A percentile compares a stretch with the other conserved stretches of the same genome.
Evolutionary conservation across 352 stramenopile species (phyloP).

Genomic region (Peronospora destructor): DNA sequence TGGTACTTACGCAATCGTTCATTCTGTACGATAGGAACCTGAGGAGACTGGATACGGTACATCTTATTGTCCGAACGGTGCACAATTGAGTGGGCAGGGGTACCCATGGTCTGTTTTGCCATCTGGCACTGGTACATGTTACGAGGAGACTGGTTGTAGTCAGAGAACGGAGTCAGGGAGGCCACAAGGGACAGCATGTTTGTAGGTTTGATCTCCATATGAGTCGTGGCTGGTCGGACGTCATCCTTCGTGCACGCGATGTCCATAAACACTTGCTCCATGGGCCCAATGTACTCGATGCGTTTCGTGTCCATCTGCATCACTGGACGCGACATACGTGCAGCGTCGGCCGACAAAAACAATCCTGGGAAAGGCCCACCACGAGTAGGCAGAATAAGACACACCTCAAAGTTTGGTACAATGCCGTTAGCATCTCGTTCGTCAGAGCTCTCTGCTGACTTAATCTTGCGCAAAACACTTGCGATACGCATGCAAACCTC

Average conservation of each 20-base stretch:
- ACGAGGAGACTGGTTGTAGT: constrained; percentile 99
- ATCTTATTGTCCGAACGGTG: constrained; percentile 98
- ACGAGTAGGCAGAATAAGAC: constrained; percentile 62
- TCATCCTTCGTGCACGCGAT: constrained; percentile 96
- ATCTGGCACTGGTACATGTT: constrained; percentile 99
- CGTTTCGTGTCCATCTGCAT: constrained; percentile 86
- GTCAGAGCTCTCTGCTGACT: constrained; percentile 44
- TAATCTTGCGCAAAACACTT: constrained; percentile 57
- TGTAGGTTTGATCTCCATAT: constrained; percentile 98
- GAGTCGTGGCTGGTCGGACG: constrained; percentile 93
- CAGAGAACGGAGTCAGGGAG: constrained; percentile 97
- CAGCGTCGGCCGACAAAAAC: constrained; percentile 94
- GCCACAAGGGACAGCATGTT: constrained; percentile 99
- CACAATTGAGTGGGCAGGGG: constrained; percentile 93
- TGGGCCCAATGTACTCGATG: constrained; percentile 95
- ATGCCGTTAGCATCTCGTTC: constrained; percentile 64
- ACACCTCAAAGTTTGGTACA: constrained; percentile 76
- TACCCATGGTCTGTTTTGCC: constrained; percentile 99
- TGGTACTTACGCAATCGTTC: constrained; percentile 93
- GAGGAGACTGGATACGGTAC: constrained; percentile 97
- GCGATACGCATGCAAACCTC: constrained; percentile 86
- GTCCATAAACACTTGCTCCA: constrained; percentile 97
- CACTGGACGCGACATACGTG: constrained; percentile 91
- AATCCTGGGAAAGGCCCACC: constrained; percentile 96
- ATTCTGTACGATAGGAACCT: constrained; percentile 98